Percentiles rank a stretch among this genome's conserved stretches.
Evolutionary conservation across 345 rosid genomes (phyloP).

Genomic region (Melaleuca quinquenervia): DNA sequence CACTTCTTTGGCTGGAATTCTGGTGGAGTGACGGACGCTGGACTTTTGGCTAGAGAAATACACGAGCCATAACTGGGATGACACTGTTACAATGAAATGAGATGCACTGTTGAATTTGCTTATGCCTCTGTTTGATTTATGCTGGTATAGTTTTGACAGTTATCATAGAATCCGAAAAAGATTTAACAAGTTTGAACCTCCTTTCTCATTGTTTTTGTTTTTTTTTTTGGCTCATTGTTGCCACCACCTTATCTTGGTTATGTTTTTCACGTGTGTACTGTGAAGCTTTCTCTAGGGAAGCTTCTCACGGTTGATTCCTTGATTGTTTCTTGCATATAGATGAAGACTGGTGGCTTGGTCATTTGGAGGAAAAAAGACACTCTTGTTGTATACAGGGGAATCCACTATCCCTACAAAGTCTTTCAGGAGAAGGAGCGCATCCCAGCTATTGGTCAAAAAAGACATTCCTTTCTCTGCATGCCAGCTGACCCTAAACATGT

Average conservation of each 20-base stretch:
- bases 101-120: background rate
- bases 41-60: background rate
- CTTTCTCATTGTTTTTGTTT: background rate
- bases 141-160: background rate
- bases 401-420: conserved; percentile 1
- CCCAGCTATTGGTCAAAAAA: background rate
- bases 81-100: background rate
- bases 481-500: background rate
- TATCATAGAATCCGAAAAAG: background rate
- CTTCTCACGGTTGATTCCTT: background rate
- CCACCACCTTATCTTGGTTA: background rate
- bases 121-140: background rate
- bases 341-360: conserved; percentile 85
- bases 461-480: background rate
- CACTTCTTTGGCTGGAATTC: background rate
- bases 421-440: background rate
- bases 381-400: conserved; percentile 51
- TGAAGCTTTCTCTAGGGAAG: background rate
- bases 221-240: background rate
- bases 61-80: background rate
- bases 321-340: conserved; percentile 20
- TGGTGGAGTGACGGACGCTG: background rate
- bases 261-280: background rate
- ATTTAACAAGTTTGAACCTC: background rate
- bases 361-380: conserved; percentile 58